Conservation (phyloP, 805 yeast species). For the Wickerhamomyces tratensis region DNA sequence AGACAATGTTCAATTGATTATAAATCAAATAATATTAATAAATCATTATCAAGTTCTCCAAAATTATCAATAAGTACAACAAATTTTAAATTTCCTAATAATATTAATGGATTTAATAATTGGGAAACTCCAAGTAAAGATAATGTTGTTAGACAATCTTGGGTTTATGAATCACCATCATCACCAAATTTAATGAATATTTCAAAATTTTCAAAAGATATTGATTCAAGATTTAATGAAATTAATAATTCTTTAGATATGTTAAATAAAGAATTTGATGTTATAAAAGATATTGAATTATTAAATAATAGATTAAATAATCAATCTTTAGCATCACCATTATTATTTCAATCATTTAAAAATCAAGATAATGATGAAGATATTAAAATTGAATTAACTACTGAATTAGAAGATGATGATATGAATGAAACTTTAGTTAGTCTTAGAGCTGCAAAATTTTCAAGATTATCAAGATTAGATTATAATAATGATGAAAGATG, state of each 20-base stretch:
- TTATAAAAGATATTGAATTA: background rate
- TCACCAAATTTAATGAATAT: slow-evolving; percentile 1
- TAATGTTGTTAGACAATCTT: slow-evolving; percentile 14
- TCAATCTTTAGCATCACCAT: too few relatives aligned
- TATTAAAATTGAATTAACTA: too few relatives aligned
- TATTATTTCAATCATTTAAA: too few relatives aligned
- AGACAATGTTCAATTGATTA: slow-evolving; percentile 12
- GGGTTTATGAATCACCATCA: slow-evolving; percentile 14
- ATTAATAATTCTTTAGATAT: background rate
- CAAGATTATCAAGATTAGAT: slow-evolving; percentile 9
- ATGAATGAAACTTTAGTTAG: slow-evolving; percentile 9
- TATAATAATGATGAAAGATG: slow-evolving; percentile 1
- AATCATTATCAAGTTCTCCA: too few relatives aligned
- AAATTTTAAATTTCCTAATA: slow-evolving; percentile 1
- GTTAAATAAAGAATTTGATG: background rate
- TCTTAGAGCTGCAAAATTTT: slow-evolving; percentile 10
- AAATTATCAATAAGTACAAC: background rate
- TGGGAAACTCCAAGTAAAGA: slow-evolving; percentile 16
- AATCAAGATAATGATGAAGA: background rate
- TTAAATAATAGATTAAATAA: background rate
- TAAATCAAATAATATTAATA: background rate
- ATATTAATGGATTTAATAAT: background rate
- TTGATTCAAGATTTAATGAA: background rate
- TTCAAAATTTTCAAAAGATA: slow-evolving; percentile 2
- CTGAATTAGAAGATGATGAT: slow-evolving; percentile 1